phyloP scores from a whole-genome alignment of 2,329 filamentous ascomycete genomes.

The Diaporthe eres region DNA sequence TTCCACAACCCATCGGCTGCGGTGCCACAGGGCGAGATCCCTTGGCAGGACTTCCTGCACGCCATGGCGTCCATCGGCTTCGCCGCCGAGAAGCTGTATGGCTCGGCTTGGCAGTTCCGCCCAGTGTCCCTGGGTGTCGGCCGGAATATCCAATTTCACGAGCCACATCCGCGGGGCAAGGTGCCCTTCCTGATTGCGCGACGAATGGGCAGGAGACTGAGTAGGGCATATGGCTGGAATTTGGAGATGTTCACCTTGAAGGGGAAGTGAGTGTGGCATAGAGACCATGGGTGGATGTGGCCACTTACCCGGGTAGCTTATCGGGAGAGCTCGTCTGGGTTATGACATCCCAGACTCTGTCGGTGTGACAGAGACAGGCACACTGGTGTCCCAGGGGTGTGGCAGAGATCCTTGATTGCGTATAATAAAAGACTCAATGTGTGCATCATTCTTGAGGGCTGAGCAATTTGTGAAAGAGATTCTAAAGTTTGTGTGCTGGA shows the following conservation, averaged over 20 bases:
- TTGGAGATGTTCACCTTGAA: conserved; percentile 57
- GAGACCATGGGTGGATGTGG: background rate
- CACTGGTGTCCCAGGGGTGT: no score
- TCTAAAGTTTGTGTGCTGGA: no score
- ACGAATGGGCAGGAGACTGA: conserved; percentile 62
- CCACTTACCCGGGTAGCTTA: background rate
- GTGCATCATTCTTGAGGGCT: no score
- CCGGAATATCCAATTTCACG: conserved; percentile 71
- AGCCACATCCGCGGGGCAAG: conserved; percentile 70
- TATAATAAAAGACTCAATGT: no score
- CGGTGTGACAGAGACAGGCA: no score
- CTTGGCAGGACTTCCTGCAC: conserved; percentile 67
- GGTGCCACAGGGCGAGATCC: conserved; percentile 61
- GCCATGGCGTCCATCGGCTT: conserved; percentile 67
- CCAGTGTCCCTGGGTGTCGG: conserved; percentile 57
- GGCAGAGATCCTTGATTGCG: no score
- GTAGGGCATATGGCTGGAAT: conserved; percentile 65
- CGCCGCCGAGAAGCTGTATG: conserved; percentile 68
- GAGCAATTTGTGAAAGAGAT: no score
- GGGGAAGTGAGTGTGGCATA: background rate
- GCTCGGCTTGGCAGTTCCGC: conserved; percentile 73
- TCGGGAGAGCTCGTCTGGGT: no score
- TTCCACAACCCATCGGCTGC: conserved; percentile 53
- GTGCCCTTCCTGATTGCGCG: conserved; percentile 62
- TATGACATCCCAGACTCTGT: no score